Evolutionary conservation across 352 stramenopile species (phyloP).

Genomic region (Phytophthora cajani): DNA sequence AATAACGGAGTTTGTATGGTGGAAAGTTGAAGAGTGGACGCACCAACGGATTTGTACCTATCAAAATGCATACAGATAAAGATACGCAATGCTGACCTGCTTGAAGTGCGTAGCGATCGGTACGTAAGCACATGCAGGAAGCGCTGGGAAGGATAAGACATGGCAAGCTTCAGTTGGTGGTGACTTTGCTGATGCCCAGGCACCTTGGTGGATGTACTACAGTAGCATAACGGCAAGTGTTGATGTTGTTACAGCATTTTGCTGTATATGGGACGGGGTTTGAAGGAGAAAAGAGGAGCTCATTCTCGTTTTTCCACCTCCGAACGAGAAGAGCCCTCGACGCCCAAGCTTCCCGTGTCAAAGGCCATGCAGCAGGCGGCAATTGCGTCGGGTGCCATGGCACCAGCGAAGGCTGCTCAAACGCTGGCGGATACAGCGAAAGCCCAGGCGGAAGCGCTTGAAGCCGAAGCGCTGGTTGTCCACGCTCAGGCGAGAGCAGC

Average conservation of each 20-base stretch:
- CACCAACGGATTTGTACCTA: slow-evolving; percentile 19
- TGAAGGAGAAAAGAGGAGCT: neutral
- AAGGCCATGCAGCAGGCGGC: neutral
- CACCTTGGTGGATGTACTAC: no score
- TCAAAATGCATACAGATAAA: slow-evolving; percentile 23
- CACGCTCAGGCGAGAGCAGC: slow-evolving; percentile 2
- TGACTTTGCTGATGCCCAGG: no score
- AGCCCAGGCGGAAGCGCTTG: neutral
- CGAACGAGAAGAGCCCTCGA: neutral
- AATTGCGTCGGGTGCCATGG: neutral
- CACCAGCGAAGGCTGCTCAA: neutral
- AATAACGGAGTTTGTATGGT: neutral
- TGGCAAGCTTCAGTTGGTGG: no score
- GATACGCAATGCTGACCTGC: slow-evolving; percentile 18
- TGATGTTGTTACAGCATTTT: neutral
- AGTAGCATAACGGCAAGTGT: no score
- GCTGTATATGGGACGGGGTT: neutral
- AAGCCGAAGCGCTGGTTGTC: slow-evolving; percentile 3
- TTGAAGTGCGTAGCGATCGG: slow-evolving; percentile 13
- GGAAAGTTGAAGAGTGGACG: neutral
- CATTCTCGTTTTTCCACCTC: neutral
- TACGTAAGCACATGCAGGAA: no score
- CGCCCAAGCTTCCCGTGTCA: neutral
- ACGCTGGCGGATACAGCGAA: neutral
- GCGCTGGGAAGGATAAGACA: no score